Conservation (phyloP, 768 basidiomycete genomes). For the Mrakia blollopis region DNA sequence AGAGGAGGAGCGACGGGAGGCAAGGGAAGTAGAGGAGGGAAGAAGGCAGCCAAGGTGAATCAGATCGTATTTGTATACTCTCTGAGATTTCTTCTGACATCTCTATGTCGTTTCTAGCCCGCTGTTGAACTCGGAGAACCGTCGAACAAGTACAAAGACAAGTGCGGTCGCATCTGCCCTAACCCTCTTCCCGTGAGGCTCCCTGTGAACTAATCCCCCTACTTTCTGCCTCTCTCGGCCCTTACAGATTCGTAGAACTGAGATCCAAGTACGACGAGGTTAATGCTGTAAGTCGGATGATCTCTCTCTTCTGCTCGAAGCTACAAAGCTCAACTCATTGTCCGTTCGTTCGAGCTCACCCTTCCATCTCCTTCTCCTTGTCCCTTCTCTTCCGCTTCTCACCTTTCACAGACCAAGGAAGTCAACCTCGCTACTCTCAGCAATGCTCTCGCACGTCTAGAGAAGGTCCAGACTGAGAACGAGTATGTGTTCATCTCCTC, state of each 20-base stretch:
- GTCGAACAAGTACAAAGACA: constrained; percentile 16
- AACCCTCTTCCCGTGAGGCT: not conserved
- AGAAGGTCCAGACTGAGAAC: constrained; percentile 1
- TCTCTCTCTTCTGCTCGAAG: not conserved
- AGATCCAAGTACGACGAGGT: constrained; percentile 7
- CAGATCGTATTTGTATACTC: too few species aligned
- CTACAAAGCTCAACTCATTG: not conserved
- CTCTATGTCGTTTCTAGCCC: not conserved
- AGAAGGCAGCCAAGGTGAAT: constrained; percentile 1
- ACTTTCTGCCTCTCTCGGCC: not conserved
- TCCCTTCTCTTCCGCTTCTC: not conserved
- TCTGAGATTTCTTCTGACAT: not conserved
- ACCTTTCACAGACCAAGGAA: not conserved
- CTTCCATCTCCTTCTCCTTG: not conserved
- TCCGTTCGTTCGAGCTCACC: not conserved
- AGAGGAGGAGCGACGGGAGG: not conserved
- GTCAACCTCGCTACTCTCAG: constrained; percentile 1
- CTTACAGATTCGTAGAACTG: not conserved
- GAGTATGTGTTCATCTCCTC: not conserved
- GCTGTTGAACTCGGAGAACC: not conserved
- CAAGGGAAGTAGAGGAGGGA: constrained; percentile 4
- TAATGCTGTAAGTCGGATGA: not conserved
- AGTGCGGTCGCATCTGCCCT: not conserved
- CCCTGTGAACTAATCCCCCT: not conserved
- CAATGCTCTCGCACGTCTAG: not conserved